Base-by-base conservation (phyloP, 306 rosid genomes). In the Gynostemma pentaphyllum region DNA sequence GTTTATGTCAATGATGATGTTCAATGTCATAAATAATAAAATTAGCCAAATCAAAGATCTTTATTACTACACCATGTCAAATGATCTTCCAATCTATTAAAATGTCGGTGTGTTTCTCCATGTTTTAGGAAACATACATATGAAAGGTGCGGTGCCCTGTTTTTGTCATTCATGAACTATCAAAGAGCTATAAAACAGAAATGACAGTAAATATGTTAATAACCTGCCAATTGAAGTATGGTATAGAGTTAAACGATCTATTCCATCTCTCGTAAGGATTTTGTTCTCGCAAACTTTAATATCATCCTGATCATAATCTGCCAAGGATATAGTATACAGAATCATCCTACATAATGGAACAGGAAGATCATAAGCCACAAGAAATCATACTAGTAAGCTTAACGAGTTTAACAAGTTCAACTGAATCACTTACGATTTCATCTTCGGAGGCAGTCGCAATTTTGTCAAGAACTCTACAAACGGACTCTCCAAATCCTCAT, bases 141-240 rank as follows among this genome's bases (percentile, higher is more conserved):
- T 16, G 16, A 56, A 36, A 57, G 47, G 65, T 23, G 13, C 16
- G 15, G 11, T 46, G 21, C 30, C 19, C 36, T 37, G 22, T 36
- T 21, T 14, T 21, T 16, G 19, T 37, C 30, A 30, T 37, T 12
- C 21, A 2, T 14, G 19, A 37, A 22, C 46, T 13, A 9, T 14
- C 3, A 42, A 42, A 42, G 4, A 5, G 14, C 46, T 0, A 11
- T 39, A 8, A 10, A 39, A 39, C 44, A 7, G 5, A 39, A 39
- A 9, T 14, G 45, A 19, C 14, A 57, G 36, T 36, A 32, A 23
- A 56, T 10, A 56, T 56, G 9, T 29, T 34, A 34, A 37, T 39
- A 39, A 86, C 99, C 90, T 88, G 72, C 94, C 94, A 73, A 92
- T 89, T 2, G 99, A 92, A 34, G 86, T 74, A 41, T 75, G 85